Conservation (phyloP, 2,329 filamentous ascomycete species). For the Colletotrichum shisoi region DNA sequence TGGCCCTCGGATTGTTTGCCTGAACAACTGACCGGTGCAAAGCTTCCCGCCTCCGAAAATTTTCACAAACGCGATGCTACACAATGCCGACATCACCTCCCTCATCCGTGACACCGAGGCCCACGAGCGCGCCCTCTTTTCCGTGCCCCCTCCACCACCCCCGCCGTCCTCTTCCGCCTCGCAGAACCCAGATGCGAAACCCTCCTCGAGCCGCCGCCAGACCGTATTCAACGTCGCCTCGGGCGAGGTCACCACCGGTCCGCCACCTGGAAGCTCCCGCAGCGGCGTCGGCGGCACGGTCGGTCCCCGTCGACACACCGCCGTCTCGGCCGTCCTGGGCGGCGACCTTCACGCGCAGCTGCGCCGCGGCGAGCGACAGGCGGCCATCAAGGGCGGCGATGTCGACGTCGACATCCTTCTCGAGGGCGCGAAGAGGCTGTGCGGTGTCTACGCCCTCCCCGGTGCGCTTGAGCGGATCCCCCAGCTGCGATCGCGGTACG, state of each 20-base stretch:
- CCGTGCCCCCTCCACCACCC: constrained; percentile 76
- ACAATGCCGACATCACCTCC: constrained; percentile 88
- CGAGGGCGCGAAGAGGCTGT: constrained; percentile 87
- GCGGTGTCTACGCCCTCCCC: constrained; percentile 82
- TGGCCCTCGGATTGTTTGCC: background rate
- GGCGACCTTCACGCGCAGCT: constrained; percentile 86
- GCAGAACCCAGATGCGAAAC: constrained; percentile 54
- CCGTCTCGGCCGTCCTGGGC: constrained; percentile 88
- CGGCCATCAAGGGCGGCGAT: constrained; percentile 67
- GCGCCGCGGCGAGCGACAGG: constrained; percentile 60
- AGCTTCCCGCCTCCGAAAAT: constrained; percentile 92
- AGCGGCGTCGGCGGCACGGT: constrained; percentile 37
- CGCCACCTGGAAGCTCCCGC: constrained; percentile 48
- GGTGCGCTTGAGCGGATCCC: constrained; percentile 81
- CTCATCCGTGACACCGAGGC: constrained; percentile 94
- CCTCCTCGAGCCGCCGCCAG: constrained; percentile 62
- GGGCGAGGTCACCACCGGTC: constrained; percentile 68
- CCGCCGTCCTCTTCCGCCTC: constrained; percentile 57
- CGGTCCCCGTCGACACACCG: constrained; percentile 75
- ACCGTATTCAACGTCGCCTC: constrained; percentile 72
- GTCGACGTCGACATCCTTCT: constrained; percentile 88
- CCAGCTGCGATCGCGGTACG: constrained; percentile 73
- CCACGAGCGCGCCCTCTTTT: constrained; percentile 94
- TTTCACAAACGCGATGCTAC: constrained; percentile 92
- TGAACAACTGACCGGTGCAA: constrained; percentile 35